A percentile compares a stretch with the other conserved stretches of the same genome.
These are phyloP conservation scores for Trichoderma erinaceum DNA, from an alignment of 495 filamentous ascomycete species.

Conservation along the genomic window DNA sequence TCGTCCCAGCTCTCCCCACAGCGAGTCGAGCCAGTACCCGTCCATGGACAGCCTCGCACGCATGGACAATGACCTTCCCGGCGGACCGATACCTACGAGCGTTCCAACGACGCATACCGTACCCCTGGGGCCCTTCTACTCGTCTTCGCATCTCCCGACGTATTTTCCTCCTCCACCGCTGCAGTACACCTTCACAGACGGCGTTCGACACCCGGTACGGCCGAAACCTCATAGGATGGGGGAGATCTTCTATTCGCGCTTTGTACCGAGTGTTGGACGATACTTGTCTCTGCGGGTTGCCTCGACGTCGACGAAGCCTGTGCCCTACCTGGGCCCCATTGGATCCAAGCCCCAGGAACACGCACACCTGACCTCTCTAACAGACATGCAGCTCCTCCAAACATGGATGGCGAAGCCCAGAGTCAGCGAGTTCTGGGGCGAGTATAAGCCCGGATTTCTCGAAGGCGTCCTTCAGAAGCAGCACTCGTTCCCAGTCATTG, in stretches of 20 bases:
- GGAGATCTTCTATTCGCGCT: conserved; percentile 84
- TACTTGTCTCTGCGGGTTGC: conserved; percentile 86
- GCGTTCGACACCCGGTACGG: conserved; percentile 77
- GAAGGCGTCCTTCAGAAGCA: conserved; percentile 52
- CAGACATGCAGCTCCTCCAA: conserved; percentile 71
- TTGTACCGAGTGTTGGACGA: conserved; percentile 72
- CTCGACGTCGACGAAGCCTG: conserved; percentile 48
- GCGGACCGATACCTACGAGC: conserved; percentile 26
- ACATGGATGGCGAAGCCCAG: conserved; percentile 87
- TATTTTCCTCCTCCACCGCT: conserved; percentile 81
- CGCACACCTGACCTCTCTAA: conserved; percentile 34
- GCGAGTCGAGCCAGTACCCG: conserved; percentile 26
- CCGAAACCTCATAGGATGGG: conserved; percentile 85
- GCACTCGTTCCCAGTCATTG: conserved; percentile 87
- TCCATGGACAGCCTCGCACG: conserved; percentile 7
- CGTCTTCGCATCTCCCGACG: conserved; percentile 74
- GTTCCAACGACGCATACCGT: conserved; percentile 30
- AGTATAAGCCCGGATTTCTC: conserved; percentile 63
- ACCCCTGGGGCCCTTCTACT: conserved; percentile 62
- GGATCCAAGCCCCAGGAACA: conserved; percentile 31
- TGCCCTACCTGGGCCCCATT: conserved; percentile 49
- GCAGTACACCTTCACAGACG: conserved; percentile 73
- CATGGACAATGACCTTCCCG: conserved; percentile 24
- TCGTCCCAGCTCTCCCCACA: conserved; percentile 56
- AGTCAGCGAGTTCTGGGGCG: conserved; percentile 76